These are phyloP conservation scores for Amanita jacksonii DNA, from an alignment of 768 basidiomycete genomes.

Conservation along the genomic window DNA sequence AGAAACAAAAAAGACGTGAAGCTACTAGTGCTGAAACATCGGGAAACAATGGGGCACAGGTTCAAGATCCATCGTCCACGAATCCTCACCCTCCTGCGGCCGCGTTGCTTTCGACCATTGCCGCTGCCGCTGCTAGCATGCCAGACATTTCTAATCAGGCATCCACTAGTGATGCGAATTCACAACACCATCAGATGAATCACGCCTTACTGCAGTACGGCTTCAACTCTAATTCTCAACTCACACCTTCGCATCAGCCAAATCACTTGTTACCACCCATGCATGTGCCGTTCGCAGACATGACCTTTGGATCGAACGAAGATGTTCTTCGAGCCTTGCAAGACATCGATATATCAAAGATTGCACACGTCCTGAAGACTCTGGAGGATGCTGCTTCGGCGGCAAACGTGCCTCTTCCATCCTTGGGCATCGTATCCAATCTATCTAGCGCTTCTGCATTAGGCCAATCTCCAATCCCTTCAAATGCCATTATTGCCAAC, in stretches of 20 bases:
- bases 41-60: slow-evolving; percentile 11
- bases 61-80: neutral
- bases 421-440: slow-evolving; percentile 16
- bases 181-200: slow-evolving; percentile 18
- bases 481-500: slow-evolving; percentile 34
- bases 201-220: slow-evolving; percentile 4
- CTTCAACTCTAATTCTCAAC: slow-evolving; percentile 13
- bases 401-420: slow-evolving; percentile 24
- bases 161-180: neutral
- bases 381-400: slow-evolving; percentile 49
- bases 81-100: slow-evolving; percentile 37
- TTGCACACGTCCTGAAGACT: slow-evolving; percentile 56
- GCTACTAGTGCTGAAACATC: slow-evolving; percentile 9
- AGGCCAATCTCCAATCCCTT: slow-evolving; percentile 32
- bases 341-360: slow-evolving; percentile 62
- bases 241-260: slow-evolving; percentile 10
- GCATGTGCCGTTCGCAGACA: slow-evolving; percentile 23
- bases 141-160: slow-evolving; percentile 18
- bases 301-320: slow-evolving; percentile 50
- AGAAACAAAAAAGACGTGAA: slow-evolving; percentile 23
- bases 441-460: slow-evolving; percentile 24
- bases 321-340: slow-evolving; percentile 67
- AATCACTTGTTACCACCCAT: slow-evolving; percentile 15
- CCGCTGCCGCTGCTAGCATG: slow-evolving; percentile 52
- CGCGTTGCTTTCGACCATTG: slow-evolving; percentile 55